Evolutionary conservation across 2,329 filamentous ascomycete genomes (phyloP), one percentile per base, ranked within the genome.

Genomic region (Xylariaceae sp.): DNA sequence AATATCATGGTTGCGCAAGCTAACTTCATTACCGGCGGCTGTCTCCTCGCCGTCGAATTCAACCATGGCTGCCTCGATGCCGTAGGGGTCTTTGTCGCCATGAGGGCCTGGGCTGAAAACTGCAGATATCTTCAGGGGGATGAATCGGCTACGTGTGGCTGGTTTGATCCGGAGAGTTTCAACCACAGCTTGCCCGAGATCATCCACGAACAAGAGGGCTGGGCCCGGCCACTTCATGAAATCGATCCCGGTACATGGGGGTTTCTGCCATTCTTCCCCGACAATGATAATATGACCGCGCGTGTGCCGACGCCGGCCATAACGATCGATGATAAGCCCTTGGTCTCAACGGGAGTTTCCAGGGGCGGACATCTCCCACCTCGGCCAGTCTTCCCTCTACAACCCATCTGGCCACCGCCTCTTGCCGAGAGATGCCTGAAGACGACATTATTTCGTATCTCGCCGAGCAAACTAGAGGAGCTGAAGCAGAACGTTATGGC

Each of bases 361-460:
- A 47, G 43, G 19, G 22, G 15, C 0, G 41, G 47, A 44, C 26
- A 21, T 43, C 47, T 50, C 19, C 47, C 47, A 5, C 37, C 21
- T 18, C 47, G 47, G 16, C 47, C 47, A 21, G 22, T 34, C 13
- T 51, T 21, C 36, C 49, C 49, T 16, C 43, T 13, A 34, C 37
- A 44, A n/a, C 29, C 42, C 18, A 3, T 22, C 47, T 32, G 18
- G 67, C 68, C 70, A 8, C 56, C 63, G 1, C 53, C 67, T 46
- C 61, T 58, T 8, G 63, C 61, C 2, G 67, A 68, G 51, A 54
- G 62, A 30, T 58, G 54, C 3, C 49, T 68, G 50, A 64, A 57
- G 9, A 68, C 68, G 1, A 69, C 65, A 0, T 42, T 69, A 3
- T 70, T 73, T 47, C 53, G 65, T 1, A 67, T 73, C n/a, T 49